Conservation (phyloP, 148 eudicot species). For the Nepenthes mirabilis region DNA sequence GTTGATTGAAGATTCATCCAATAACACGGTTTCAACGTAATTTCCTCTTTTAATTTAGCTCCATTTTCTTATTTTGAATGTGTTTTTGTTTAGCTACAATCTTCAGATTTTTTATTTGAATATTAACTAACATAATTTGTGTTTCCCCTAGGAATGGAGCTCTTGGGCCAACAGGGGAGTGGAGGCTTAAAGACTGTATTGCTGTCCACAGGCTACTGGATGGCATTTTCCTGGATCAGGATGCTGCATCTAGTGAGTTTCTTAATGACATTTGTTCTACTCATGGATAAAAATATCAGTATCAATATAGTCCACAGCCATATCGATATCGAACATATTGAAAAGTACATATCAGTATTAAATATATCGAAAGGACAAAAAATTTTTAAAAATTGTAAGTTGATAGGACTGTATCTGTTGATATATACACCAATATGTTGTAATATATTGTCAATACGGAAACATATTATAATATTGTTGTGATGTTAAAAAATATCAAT, state of each 20-base stretch:
- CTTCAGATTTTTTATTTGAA: background rate
- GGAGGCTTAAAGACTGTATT: slow-evolving; percentile 70
- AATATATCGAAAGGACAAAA: too few species aligned
- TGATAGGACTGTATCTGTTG: too few species aligned
- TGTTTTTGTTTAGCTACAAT: background rate
- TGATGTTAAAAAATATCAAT: too few species aligned
- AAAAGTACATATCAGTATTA: too few species aligned
- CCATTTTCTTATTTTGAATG: background rate
- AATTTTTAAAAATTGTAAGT: too few species aligned
- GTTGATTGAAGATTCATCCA: slow-evolving; percentile 64
- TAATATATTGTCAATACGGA: too few species aligned
- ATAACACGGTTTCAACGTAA: slow-evolving; percentile 41
- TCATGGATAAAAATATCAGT: too few species aligned
- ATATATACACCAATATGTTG: too few species aligned
- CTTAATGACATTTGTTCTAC: slow-evolving; percentile 1
- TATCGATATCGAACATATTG: too few species aligned
- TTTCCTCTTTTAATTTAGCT: background rate
- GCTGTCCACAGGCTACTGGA: slow-evolving; percentile 68
- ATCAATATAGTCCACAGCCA: too few species aligned
- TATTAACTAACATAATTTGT: background rate
- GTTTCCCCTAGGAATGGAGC: slow-evolving; percentile 41
- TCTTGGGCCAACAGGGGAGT: slow-evolving; percentile 33
- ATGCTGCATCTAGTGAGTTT: slow-evolving; percentile 69
- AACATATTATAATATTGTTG: too few species aligned
- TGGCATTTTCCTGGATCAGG: slow-evolving; percentile 36